These are phyloP conservation scores for Mucor circinelloides DNA, from an alignment of 371 early-diverging fungal species.

Conservation along the genomic window DNA sequence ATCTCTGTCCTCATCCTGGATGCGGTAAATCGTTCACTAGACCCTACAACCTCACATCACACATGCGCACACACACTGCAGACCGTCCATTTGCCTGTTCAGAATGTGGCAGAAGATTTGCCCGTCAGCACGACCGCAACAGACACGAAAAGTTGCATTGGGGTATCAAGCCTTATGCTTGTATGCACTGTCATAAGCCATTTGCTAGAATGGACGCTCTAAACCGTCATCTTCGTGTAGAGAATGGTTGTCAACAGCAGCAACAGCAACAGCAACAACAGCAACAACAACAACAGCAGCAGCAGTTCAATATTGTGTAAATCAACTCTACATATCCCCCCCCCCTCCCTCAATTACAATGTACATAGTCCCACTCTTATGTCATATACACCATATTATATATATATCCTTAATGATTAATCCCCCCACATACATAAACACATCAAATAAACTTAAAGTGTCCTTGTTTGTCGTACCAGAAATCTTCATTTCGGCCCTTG, in stretches of 20 bases:
- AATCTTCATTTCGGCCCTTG: background rate
- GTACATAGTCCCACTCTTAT: background rate
- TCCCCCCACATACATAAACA: background rate
- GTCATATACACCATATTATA: background rate
- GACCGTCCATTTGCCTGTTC: constrained; percentile 69
- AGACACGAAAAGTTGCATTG: constrained; percentile 62
- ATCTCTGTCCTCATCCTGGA: constrained; percentile 44
- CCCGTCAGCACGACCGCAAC: constrained; percentile 63
- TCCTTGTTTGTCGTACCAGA: background rate
- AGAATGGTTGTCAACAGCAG: constrained; percentile 52
- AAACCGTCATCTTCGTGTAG: constrained; percentile 68
- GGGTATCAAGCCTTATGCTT: constrained; percentile 59
- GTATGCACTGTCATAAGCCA: constrained; percentile 51
- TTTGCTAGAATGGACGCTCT: constrained; percentile 73
- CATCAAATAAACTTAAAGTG: background rate
- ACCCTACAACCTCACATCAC: constrained; percentile 76
- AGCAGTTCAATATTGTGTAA: background rate
- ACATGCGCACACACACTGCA: constrained; percentile 87
- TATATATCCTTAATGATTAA: background rate
- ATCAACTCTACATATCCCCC: background rate
- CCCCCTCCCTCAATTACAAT: background rate
- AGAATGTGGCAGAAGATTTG: constrained; percentile 53
- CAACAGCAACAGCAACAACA: background rate
- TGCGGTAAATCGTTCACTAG: constrained; percentile 72
- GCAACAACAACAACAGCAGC: background rate